These are phyloP conservation scores for Blastobotrys illinoisensis DNA, from an alignment of 1,139 yeast species.

Conservation along the genomic window DNA sequence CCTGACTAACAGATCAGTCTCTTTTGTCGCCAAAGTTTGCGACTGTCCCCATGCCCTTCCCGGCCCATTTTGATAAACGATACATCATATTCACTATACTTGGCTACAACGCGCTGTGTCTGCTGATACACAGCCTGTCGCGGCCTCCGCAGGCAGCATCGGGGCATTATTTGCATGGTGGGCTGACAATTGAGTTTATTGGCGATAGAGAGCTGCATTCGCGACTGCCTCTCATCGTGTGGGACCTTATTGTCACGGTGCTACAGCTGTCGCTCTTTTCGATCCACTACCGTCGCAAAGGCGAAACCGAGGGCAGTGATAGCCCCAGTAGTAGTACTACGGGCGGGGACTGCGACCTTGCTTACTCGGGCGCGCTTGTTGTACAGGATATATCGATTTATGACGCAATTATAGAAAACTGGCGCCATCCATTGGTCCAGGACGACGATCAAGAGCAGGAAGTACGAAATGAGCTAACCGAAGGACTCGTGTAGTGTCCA, in stretches of 20 bases:
- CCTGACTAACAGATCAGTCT: constrained; percentile 3
- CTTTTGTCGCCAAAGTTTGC: constrained; percentile 22
- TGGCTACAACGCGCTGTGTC: constrained; percentile 18
- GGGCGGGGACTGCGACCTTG: constrained; percentile 1
- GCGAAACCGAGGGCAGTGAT: background rate
- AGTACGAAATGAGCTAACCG: background rate
- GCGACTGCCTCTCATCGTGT: constrained; percentile 19
- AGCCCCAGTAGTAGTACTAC: background rate
- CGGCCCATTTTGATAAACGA: constrained; percentile 18
- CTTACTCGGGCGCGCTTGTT: constrained; percentile 23
- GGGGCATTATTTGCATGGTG: constrained; percentile 29
- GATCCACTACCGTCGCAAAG: constrained; percentile 18
- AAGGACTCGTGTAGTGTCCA: background rate
- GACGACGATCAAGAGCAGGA: background rate
- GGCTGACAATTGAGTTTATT: constrained; percentile 33
- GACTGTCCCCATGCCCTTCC: constrained; percentile 15
- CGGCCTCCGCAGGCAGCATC: constrained; percentile 16
- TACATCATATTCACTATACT: constrained; percentile 20
- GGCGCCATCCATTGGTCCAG: constrained; percentile 6
- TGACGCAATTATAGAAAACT: constrained; percentile 8
- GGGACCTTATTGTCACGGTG: constrained; percentile 22
- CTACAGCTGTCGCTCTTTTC: constrained; percentile 24
- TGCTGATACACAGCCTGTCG: constrained; percentile 16
- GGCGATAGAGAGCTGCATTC: constrained; percentile 26
- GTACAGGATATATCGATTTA: constrained; percentile 19